A percentile compares a stretch with the other conserved stretches of the same genome.
Conservation (phyloP, 495 filamentous ascomycete species). For the Trichoderma parareesei region DNA sequence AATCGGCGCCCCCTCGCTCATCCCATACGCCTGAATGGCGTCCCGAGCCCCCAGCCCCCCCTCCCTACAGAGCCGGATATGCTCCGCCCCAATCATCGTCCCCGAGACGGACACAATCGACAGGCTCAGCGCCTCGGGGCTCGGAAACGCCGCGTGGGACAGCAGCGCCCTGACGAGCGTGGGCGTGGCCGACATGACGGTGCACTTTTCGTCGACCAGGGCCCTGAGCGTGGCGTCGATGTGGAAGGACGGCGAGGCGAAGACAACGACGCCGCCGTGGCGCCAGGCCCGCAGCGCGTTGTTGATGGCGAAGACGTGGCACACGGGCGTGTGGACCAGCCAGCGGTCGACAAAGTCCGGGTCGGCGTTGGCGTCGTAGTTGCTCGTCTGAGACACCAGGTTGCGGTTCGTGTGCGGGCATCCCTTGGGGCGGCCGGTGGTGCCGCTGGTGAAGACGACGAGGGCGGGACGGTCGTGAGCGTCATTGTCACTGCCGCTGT, state of each 20-base stretch:
- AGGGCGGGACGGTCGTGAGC: slow-evolving; percentile 11
- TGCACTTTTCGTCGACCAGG: slow-evolving; percentile 24
- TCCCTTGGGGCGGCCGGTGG: slow-evolving; percentile 33
- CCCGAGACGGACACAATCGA: slow-evolving; percentile 24
- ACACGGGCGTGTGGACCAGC: slow-evolving; percentile 27
- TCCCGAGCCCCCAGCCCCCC: slow-evolving; percentile 21
- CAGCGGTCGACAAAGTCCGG: slow-evolving; percentile 18
- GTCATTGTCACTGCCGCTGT: neutral
- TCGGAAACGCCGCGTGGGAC: slow-evolving; percentile 17
- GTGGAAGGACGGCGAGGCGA: slow-evolving; percentile 26
- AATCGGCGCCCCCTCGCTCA: slow-evolving; percentile 33
- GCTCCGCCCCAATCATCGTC: slow-evolving; percentile 22
- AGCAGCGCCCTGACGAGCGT: slow-evolving; percentile 28
- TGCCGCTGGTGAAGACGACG: slow-evolving; percentile 38
- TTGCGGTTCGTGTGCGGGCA: slow-evolving; percentile 26
- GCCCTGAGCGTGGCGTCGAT: slow-evolving; percentile 23
- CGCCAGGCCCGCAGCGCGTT: slow-evolving; percentile 27
- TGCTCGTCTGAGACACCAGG: slow-evolving; percentile 19
- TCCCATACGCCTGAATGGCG: slow-evolving; percentile 31
- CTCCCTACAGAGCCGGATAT: slow-evolving; percentile 23
- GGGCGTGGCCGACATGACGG: slow-evolving; percentile 28
- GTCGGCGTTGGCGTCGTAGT: slow-evolving; percentile 17
- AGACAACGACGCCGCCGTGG: slow-evolving; percentile 26
- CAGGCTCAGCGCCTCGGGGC: slow-evolving; percentile 20
- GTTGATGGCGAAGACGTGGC: slow-evolving; percentile 30